Base-by-base conservation (phyloP, 805 yeast genomes). In the Teunomyces panamensis region DNA sequence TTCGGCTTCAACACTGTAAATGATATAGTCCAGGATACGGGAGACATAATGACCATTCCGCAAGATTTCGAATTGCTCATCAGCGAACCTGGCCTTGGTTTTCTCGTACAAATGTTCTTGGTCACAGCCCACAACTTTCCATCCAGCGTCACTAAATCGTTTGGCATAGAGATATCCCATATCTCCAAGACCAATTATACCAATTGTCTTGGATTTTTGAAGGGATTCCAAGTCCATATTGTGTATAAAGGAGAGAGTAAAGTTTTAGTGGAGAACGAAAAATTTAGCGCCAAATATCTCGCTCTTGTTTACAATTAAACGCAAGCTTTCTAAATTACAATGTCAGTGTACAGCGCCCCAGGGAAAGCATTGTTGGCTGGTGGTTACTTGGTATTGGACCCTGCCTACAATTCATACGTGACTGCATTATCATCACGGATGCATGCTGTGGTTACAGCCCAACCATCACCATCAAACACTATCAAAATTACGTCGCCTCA, bases 301-400 rank as follows among this genome's bases (percentile, higher is more conserved):
- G 24, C 24, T 20, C 24, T 20, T 20, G 6, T 20, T 20, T 20
- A 5, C 24, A 20, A 20, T 4, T 20, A 20, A 20, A 20, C 24
- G 24, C 24, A 20, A 20, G 6, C 24, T 20, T 20, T 20, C 6
- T 20, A 20, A 20, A 3, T 10, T 5, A 32, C 17, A 13, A 42
- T 52, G 35, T 67, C 69, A 46, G 88, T 84, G 7, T 92, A 81
- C 62, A 87, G 96, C 60, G 95, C 98, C 0, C 97, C 99, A 0
- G 97, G 98, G 0, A 94, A 94, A 64, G 98, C 97, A 1, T 72
- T 94, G 26, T 57, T 94, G 9, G 97, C 94, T 0, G 99, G 99
- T 14, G 99, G 99, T 0, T 94, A 94, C 62, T 74, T 94, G 30
- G 98, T 94, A 0, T 70, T 94, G 16, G 94, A 87, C 49, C 91